Evolutionary conservation across 1,284 basidiomycete genomes (phyloP), one percentile per base, ranked within the genome.

Genomic region (Heterobasidion parviporum): DNA sequence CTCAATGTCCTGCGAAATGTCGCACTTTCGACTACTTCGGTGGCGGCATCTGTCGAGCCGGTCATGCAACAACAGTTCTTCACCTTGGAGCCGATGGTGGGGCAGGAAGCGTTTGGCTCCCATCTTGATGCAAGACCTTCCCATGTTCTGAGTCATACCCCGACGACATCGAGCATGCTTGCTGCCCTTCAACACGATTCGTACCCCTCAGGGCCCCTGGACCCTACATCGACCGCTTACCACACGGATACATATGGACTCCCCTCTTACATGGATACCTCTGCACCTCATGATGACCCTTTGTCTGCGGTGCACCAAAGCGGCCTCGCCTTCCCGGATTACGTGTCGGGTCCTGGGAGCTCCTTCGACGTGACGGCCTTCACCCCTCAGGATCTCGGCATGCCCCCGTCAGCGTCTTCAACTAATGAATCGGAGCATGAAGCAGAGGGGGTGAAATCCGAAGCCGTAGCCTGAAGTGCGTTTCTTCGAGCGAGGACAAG

Each of bases 41-140:
- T 92, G 48, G 89, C 89, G 20, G 90, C 89, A 38, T 93, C 90
- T 38, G 90, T 92, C 54, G 90, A 92, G 64, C 89, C 89, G 48
- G 84, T 90, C 55, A 90, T 92, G 79, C 89, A 92, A 63, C 89
- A 92, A 64, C 85, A 90, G 63, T 91, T 86, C 71, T 87, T 88
- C 69, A 79, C 85, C 10, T 73, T 90, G 57, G 89, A 87, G 53
- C 86, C 89, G 16, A 90, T 90, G 87, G 77, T 82, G 47, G 88
- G 87, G 34, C 87, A 89, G 65, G 89, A 89, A 66, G 81, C 70
- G 62, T 89, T 87, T 63, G 74, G 75, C 45, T 66, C 78, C 52
- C 60, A 61, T 33, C 73, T 86, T 62, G 83, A 87, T 58, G 74
- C 78, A 52, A 77, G 85, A 12, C 70, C 73, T 3, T 53, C 62